These are phyloP conservation scores for Ophioceras dolichostomum DNA, from an alignment of 2,329 filamentous ascomycete genomes.

Conservation along the genomic window DNA sequence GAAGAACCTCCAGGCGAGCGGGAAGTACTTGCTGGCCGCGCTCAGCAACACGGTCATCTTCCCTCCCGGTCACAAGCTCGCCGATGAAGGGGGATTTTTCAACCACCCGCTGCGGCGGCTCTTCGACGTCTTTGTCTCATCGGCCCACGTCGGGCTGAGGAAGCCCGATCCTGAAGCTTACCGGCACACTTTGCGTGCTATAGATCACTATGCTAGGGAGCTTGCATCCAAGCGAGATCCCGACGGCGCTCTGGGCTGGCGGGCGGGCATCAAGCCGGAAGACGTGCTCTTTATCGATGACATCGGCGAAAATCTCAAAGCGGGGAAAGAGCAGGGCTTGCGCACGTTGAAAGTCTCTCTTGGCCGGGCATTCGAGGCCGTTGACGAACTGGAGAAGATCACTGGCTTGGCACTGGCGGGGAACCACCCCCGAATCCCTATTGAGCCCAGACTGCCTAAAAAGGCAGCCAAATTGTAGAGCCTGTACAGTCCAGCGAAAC, in stretches of 20 bases:
- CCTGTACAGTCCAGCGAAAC: too few species aligned
- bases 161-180: constrained; percentile 85
- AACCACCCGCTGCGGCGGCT: constrained; percentile 46
- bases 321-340: constrained; percentile 61
- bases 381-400: constrained; percentile 64
- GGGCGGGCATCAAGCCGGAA: constrained; percentile 38
- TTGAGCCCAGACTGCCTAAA: constrained; percentile 21
- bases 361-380: constrained; percentile 67
- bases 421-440: constrained; percentile 35
- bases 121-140: constrained; percentile 84
- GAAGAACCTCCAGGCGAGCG: constrained; percentile 49
- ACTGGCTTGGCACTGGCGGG: constrained; percentile 56
- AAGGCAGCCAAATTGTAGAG: constrained; percentile 33
- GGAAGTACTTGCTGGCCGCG: constrained; percentile 63
- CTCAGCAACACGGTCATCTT: constrained; percentile 87
- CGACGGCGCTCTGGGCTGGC: constrained; percentile 30
- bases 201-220: constrained; percentile 49
- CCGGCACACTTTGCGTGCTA: constrained; percentile 51
- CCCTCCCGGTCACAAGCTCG: constrained; percentile 57
- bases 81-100: constrained; percentile 14
- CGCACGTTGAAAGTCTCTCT: constrained; percentile 75
- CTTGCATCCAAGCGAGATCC: constrained; percentile 25
- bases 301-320: constrained; percentile 87
- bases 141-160: constrained; percentile 73
- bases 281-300: constrained; percentile 87